phyloP scores from a whole-genome alignment of 257 asterid genomes.

The Cruciata laevipes region DNA sequence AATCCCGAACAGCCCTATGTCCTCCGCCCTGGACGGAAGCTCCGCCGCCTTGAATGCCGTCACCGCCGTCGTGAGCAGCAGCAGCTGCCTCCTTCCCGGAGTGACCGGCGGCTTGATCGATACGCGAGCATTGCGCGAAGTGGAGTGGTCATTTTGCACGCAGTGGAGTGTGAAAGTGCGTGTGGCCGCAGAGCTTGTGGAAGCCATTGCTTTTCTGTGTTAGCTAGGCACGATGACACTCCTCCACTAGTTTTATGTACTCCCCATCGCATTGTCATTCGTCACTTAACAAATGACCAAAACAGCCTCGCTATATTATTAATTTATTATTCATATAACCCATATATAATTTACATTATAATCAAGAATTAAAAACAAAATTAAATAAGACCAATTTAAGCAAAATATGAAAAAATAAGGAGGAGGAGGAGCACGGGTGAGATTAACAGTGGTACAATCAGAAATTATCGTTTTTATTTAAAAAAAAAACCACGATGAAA shows the following conservation, averaged over 20 bases:
- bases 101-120: slow-evolving; percentile 24
- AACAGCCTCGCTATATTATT: not conserved
- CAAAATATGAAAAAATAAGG: too few species aligned
- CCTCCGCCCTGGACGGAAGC: slow-evolving; percentile 59
- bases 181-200: slow-evolving; percentile 38
- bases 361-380: too few species aligned
- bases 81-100: slow-evolving; percentile 58
- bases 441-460: too few species aligned
- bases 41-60: slow-evolving; percentile 51
- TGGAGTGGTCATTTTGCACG: slow-evolving; percentile 21
- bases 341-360: too few species aligned
- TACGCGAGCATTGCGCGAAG: slow-evolving; percentile 17
- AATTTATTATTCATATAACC: too few species aligned
- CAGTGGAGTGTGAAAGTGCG: slow-evolving; percentile 28
- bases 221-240: not conserved
- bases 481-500: too few species aligned
- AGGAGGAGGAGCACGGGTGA: too few species aligned
- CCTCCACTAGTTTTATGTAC: slow-evolving; percentile 9
- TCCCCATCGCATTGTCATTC: not conserved
- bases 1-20: slow-evolving; percentile 70
- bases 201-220: slow-evolving; percentile 34
- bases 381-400: too few species aligned
- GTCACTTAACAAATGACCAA: slow-evolving; percentile 6
- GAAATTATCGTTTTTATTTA: too few species aligned
- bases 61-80: slow-evolving; percentile 50